phyloP scores from a whole-genome alignment of 305 asterid species.

The Ajuga reptans region DNA sequence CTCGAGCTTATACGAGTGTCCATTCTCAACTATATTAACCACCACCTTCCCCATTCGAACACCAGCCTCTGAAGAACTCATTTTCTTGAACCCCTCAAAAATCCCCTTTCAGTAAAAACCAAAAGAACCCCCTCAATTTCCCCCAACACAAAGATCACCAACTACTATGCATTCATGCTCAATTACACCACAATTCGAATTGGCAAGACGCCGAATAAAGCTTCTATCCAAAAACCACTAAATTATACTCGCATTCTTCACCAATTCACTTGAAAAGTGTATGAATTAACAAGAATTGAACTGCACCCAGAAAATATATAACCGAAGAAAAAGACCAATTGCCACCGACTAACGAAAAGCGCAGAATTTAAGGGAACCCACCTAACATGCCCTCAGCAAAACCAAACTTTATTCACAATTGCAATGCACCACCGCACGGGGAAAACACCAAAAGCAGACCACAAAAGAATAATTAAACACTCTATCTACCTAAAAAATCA shows the following conservation, averaged over 20 bases:
- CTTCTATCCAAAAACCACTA: background rate
- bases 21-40: slow-evolving; percentile 70
- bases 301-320: background rate
- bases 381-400: slow-evolving; percentile 19
- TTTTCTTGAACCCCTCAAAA: slow-evolving; percentile 18
- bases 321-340: slow-evolving; percentile 15
- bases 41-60: slow-evolving; percentile 57
- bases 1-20: slow-evolving; percentile 53
- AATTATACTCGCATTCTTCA: slow-evolving; percentile 9
- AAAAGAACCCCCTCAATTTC: background rate
- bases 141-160: slow-evolving; percentile 3
- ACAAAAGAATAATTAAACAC: slow-evolving; percentile 1
- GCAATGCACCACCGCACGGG: slow-evolving; percentile 19
- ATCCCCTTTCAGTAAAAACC: slow-evolving; percentile 16
- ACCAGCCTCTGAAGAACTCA: slow-evolving; percentile 47
- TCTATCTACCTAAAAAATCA: slow-evolving; percentile 11
- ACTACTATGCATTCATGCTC: background rate
- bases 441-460: slow-evolving; percentile 24
- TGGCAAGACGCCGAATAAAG: slow-evolving; percentile 1
- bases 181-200: background rate
- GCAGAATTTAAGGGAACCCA: slow-evolving; percentile 19
- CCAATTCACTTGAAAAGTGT: slow-evolving; percentile 3
- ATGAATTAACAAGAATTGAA: background rate
- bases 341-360: slow-evolving; percentile 27
- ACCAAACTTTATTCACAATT: slow-evolving; percentile 25